Evolutionary conservation across 75 land plant genomes (phyloP), one percentile per base, ranked within the genome.

Genomic region (Cunninghamia lanceolata): DNA sequence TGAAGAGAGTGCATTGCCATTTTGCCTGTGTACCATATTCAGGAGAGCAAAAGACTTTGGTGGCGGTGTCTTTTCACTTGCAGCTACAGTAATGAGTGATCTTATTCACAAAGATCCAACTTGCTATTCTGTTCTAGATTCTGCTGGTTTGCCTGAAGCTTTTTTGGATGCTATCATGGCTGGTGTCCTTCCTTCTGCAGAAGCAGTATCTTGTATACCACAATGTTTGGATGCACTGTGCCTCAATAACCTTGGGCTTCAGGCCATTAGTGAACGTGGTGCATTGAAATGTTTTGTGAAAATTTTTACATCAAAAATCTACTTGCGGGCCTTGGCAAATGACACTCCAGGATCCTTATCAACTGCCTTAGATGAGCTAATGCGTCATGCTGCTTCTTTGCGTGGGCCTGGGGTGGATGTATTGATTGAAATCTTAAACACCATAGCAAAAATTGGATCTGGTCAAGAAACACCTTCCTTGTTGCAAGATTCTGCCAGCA

Each of bases 81-180:
- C 99, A 80, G 99, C 96, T 40, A 95, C 95, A 84, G 96, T 96
- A 13, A 96, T 98, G 99, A 94, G 97, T 88, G 99, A 98, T 91
- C 88, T 98, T 13, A 96, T 98, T 84, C 99, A 98, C 87, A 96
- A 95, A 78, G 99, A 98, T 89, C 99, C 99, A 54, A 96, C 99
- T 13, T 96, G 96, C 88, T 98, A 92, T 88, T 85, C 97, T 78
- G 88, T 94, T 46, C 91, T 98, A 75, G 94, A 95, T 88, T 94
- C 90, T 28, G 96, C 96, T 81, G 99, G 93, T 85, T 88, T 98
- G 63, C 99, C 99, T 40, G 83, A 86, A 86, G 97, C 99, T 2
- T 98, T 96, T 87, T 85, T 98, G 52, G 96, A 92, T 94, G 94
- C 99, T 54, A 93, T 98, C 77, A 89, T 88, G 80, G 89, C 88